Conservation (phyloP, 768 basidiomycete genomes). For the Lenzites betulinus region DNA sequence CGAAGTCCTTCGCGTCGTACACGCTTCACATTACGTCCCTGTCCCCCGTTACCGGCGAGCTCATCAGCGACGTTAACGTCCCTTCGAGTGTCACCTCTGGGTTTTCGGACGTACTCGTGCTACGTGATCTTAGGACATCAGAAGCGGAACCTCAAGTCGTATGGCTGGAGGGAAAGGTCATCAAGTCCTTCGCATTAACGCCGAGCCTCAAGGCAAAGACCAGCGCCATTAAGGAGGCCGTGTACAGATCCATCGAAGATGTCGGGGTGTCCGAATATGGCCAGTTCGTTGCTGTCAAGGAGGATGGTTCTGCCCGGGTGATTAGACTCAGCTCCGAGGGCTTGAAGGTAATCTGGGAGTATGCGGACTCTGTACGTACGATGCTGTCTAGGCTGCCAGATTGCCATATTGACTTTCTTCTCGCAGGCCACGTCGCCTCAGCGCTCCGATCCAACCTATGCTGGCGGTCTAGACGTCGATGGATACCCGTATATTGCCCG, state of each 20-base stretch:
- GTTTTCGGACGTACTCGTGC: conserved; percentile 39
- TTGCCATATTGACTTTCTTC: conserved; percentile 12
- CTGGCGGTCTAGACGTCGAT: conserved; percentile 53
- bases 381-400: background rate
- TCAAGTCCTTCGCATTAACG: conserved; percentile 53
- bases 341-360: conserved; percentile 52
- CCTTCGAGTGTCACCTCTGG: conserved; percentile 49
- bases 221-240: conserved; percentile 40
- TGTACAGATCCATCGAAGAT: conserved; percentile 59
- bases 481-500: conserved; percentile 60
- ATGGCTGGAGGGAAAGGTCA: conserved; percentile 55
- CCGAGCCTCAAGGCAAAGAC: conserved; percentile 54
- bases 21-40: conserved; percentile 71
- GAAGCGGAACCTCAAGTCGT: conserved; percentile 39
- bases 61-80: conserved; percentile 51
- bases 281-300: conserved; percentile 57
- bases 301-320: conserved; percentile 59
- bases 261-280: conserved; percentile 60
- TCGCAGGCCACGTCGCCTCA: conserved; percentile 43
- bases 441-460: conserved; percentile 53
- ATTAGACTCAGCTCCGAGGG: conserved; percentile 51
- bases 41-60: conserved; percentile 51
- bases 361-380: conserved; percentile 52
- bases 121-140: conserved; percentile 29
- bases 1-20: conserved; percentile 49